Conservation (phyloP, 2,329 filamentous ascomycete species). For the Fusarium sp. region DNA sequence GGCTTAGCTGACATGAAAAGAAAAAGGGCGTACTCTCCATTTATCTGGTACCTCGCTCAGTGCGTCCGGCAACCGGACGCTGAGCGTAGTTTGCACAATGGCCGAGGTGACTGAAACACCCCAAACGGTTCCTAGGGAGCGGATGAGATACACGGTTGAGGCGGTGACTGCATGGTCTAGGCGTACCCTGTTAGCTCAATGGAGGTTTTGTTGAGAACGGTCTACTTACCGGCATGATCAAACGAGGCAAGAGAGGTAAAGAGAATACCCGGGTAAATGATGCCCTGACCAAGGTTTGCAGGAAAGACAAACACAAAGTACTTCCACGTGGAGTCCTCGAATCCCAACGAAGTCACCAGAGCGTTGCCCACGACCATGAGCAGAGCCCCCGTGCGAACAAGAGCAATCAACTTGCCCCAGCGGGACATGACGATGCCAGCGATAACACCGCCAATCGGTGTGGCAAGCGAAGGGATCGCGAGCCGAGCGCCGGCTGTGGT, state of each 20-base stretch:
- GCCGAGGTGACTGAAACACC: conserved; percentile 72
- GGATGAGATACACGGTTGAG: conserved; percentile 72
- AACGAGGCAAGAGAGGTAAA: conserved; percentile 74
- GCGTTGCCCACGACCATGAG: conserved; percentile 66
- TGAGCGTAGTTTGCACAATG: conserved; percentile 72
- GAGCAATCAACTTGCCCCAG: conserved; percentile 62
- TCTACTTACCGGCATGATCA: conserved; percentile 65
- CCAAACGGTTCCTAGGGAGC: conserved; percentile 73
- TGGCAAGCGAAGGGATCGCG: conserved; percentile 71
- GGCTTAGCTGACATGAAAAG: conserved; percentile 24
- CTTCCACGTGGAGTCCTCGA: conserved; percentile 64
- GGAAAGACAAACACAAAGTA: conserved; percentile 69
- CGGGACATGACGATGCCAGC: conserved; percentile 70
- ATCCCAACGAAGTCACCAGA: conserved; percentile 61
- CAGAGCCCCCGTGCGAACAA: conserved; percentile 63
- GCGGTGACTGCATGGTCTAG: conserved; percentile 72
- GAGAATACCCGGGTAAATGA: conserved; percentile 68
- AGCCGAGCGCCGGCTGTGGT: conserved; percentile 74
- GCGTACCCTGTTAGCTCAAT: neutral
- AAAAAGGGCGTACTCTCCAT: conserved; percentile 61
- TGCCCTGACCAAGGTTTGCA: conserved; percentile 69
- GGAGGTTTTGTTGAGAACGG: neutral
- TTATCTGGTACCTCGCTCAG: conserved; percentile 68
- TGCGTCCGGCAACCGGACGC: conserved; percentile 63
- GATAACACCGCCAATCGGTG: conserved; percentile 66